phyloP scores from a whole-genome alignment of 2,329 filamentous ascomycete genomes.

The Ophiostoma novo-ulmi region DNA sequence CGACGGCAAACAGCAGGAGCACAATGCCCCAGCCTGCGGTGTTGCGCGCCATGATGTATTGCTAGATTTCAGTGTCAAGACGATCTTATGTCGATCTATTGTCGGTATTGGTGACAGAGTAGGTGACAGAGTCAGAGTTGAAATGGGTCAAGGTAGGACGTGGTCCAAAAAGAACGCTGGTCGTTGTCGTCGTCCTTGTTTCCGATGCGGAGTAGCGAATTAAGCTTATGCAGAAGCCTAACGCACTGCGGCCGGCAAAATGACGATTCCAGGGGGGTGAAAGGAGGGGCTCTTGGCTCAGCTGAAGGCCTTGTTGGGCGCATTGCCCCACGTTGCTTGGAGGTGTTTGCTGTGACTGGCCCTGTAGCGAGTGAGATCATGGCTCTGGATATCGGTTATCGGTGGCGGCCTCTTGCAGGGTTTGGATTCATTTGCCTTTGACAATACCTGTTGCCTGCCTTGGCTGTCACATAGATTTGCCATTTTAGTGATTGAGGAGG shows the following conservation, averaged over 20 bases:
- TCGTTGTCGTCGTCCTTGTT: background rate
- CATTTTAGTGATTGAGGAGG: background rate
- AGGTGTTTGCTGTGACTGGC: constrained; percentile 1
- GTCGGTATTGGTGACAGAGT: background rate
- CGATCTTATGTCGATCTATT: background rate
- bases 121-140: background rate
- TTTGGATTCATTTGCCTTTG: background rate
- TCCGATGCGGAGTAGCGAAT: background rate
- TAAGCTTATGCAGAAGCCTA: constrained; percentile 19
- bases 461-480: background rate
- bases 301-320: constrained; percentile 10
- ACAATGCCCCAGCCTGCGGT: constrained; percentile 45
- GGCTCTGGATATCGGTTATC: background rate
- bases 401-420: constrained; percentile 5
- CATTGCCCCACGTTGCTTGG: constrained; percentile 20
- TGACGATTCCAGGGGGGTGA: constrained; percentile 16
- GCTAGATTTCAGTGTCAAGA: background rate
- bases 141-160: background rate
- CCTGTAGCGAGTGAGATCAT: constrained; percentile 5
- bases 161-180: constrained; percentile 15
- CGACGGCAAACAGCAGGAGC: constrained; percentile 50
- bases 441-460: background rate
- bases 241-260: background rate
- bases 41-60: constrained; percentile 43
- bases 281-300: constrained; percentile 19